These are phyloP conservation scores for Ammopiptanthus mongolicus DNA, from an alignment of 306 rosid genomes.

Conservation along the genomic window DNA sequence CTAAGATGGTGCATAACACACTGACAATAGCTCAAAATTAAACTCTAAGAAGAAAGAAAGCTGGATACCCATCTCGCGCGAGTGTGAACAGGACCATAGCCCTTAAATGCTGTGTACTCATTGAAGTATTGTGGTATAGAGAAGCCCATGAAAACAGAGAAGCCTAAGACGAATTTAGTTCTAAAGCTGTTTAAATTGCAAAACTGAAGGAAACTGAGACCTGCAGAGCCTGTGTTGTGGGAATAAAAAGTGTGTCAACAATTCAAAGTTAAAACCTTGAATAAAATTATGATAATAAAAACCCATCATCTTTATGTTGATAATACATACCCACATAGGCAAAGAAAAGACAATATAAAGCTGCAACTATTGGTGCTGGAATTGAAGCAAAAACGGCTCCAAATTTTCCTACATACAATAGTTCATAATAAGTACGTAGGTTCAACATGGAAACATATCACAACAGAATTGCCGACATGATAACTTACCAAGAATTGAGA, in stretches of 20 bases:
- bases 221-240: conserved; percentile 75
- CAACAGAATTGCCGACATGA: neutral
- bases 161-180: conserved; percentile 68
- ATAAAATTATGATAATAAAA: conserved; percentile 3
- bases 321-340: conserved; percentile 84
- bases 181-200: conserved; percentile 90
- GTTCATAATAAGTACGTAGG: neutral
- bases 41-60: neutral
- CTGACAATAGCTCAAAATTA: too few relatives aligned
- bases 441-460: neutral
- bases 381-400: conserved; percentile 96
- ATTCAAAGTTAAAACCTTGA: neutral
- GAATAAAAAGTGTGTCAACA: too few relatives aligned
- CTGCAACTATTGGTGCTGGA: conserved; percentile 77
- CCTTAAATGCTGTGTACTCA: conserved; percentile 67
- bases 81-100: conserved; percentile 80
- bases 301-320: neutral
- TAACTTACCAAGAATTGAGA: conserved; percentile 74
- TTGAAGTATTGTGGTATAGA: conserved; percentile 91
- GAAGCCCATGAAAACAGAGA: conserved; percentile 85
- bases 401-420: conserved; percentile 64
- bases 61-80: conserved; percentile 72
- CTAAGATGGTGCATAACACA: too few relatives aligned
- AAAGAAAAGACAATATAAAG: conserved; percentile 82
- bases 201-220: conserved; percentile 81